Evolutionary conservation across 208 protist genomes (phyloP).

Genomic region (Novymonas esmeraldas): DNA sequence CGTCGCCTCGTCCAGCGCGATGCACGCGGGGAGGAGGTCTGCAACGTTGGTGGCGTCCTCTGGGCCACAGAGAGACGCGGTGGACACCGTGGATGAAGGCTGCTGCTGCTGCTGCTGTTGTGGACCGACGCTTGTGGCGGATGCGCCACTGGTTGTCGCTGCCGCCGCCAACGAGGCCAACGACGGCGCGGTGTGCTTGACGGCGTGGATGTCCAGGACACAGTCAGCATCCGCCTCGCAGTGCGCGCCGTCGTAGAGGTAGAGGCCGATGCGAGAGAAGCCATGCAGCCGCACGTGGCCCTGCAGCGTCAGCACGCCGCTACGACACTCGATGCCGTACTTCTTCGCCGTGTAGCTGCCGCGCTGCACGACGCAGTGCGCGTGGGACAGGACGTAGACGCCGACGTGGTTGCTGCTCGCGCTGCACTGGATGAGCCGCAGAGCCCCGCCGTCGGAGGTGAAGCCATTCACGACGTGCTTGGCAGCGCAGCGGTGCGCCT

Average conservation of each 20-base stretch:
- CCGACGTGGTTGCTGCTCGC: conserved; percentile 67
- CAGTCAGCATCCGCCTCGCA: conserved; percentile 41
- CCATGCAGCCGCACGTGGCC: conserved; percentile 70
- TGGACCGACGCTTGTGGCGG: neutral
- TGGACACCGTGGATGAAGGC: neutral
- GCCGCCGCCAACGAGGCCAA: neutral
- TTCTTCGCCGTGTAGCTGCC: conserved; percentile 63
- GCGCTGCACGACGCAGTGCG: conserved; percentile 50
- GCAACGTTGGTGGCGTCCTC: conserved; percentile 14
- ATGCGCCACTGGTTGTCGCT: conserved; percentile 6
- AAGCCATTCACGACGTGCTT: conserved; percentile 76
- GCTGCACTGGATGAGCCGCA: conserved; percentile 56
- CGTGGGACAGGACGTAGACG: conserved; percentile 68
- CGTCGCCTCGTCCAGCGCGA: conserved; percentile 56
- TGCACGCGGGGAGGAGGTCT: conserved; percentile 52
- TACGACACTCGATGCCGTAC: conserved; percentile 60
- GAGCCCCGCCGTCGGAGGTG: conserved; percentile 56
- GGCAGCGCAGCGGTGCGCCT: conserved; percentile 58
- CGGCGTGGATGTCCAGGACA: conserved; percentile 52
- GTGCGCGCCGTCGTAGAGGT: conserved; percentile 53
- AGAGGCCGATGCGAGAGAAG: conserved; percentile 63
- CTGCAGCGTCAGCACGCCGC: conserved; percentile 59
- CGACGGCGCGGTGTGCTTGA: conserved; percentile 3
- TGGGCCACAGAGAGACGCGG: neutral
- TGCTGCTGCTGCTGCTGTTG: neutral